A percentile compares a stretch with the other conserved stretches of the same genome.
phyloP scores from a whole-genome alignment of 1,284 basidiomycete species.

The Leccinum holopus region DNA sequence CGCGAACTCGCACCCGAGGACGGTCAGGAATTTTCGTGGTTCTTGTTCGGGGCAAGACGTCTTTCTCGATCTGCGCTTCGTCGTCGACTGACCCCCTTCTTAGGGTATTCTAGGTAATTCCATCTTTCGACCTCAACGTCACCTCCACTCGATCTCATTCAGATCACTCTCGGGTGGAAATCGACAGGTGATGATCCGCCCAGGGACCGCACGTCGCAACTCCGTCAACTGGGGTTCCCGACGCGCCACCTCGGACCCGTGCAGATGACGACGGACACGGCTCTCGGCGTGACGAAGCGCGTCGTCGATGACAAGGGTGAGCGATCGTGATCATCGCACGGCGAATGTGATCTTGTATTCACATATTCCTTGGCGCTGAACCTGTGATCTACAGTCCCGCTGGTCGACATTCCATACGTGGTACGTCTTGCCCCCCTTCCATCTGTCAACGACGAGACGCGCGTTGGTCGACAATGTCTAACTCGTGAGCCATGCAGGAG shows the following conservation, averaged over 20 bases:
- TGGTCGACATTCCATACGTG: slow-evolving; percentile 72
- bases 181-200: slow-evolving; percentile 83
- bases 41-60: slow-evolving; percentile 75
- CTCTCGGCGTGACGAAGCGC: slow-evolving; percentile 87
- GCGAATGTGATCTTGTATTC: background rate
- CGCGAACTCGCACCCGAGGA: slow-evolving; percentile 71
- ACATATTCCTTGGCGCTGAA: background rate
- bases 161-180: background rate
- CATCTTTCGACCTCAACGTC: background rate
- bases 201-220: slow-evolving; percentile 82
- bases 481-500: slow-evolving; percentile 48
- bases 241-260: slow-evolving; percentile 77
- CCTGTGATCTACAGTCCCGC: slow-evolving; percentile 14
- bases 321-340: slow-evolving; percentile 16
- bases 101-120: slow-evolving; percentile 62
- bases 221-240: slow-evolving; percentile 86
- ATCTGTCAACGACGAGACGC: background rate
- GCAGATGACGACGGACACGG: slow-evolving; percentile 99
- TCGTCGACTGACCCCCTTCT: background rate
- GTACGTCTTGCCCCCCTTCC: slow-evolving; percentile 38
- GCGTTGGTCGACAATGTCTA: background rate
- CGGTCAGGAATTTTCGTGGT: slow-evolving; percentile 76
- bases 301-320: slow-evolving; percentile 79
- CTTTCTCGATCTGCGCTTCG: slow-evolving; percentile 2
- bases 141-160: background rate